Conservation (phyloP, 2,329 filamentous ascomycete genomes). For the Xylaria sp. region DNA sequence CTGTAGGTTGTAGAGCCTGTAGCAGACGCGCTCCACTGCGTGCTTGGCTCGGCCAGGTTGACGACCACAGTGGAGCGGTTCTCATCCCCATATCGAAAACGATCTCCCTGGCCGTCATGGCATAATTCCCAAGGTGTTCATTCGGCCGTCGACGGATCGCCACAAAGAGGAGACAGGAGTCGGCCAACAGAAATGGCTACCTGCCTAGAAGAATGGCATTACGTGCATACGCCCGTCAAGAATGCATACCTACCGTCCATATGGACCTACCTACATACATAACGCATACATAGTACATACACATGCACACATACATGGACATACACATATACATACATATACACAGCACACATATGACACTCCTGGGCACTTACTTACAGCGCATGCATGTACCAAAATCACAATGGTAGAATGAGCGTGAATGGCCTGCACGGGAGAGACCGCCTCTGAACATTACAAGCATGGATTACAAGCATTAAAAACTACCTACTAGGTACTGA, state of each 20-base stretch:
- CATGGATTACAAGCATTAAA: too few species aligned
- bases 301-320: not conserved
- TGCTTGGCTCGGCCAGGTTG: conserved; percentile 1
- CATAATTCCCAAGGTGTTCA: conserved; percentile 24
- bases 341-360: too few species aligned
- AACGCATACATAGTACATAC: not conserved
- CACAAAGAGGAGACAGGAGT: conserved; percentile 8
- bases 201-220: conserved; percentile 28
- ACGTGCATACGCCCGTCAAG: conserved; percentile 34
- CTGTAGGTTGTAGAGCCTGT: conserved; percentile 4
- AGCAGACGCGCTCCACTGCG: conserved; percentile 6
- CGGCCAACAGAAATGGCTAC: conserved; percentile 19
- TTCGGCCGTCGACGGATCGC: conserved; percentile 17
- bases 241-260: not conserved
- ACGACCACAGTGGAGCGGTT: not conserved
- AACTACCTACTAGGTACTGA: not conserved
- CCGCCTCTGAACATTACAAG: not conserved
- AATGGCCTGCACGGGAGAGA: not conserved
- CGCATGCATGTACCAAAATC: too few species aligned
- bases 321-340: not conserved
- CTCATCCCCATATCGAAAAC: conserved; percentile 15
- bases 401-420: not conserved
- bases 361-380: too few species aligned
- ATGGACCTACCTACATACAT: not conserved
- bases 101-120: conserved; percentile 20